Conservation (phyloP, 2,329 filamentous ascomycete species). For the Diaporthe citriasiana region DNA sequence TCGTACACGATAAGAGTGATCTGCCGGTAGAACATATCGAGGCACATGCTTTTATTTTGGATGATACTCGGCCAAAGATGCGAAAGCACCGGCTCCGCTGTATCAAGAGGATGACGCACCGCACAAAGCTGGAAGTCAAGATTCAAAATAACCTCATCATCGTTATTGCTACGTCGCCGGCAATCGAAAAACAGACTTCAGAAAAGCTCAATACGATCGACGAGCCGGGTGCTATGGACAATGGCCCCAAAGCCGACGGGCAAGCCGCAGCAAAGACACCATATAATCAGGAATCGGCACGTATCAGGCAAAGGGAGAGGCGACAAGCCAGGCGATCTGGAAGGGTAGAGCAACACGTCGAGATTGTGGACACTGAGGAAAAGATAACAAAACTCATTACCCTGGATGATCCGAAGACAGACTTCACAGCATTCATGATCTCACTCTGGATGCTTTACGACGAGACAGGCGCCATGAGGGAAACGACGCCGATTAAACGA, state of each 20-base stretch:
- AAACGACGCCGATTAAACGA: background rate
- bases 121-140: background rate
- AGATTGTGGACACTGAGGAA: background rate
- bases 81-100: slow-evolving; percentile 22
- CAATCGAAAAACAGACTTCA: too few species aligned
- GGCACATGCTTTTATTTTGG: slow-evolving; percentile 20
- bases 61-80: background rate
- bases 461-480: background rate
- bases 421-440: background rate
- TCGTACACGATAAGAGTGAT: background rate
- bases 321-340: background rate
- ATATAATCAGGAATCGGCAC: background rate
- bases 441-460: background rate
- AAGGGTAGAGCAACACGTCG: background rate
- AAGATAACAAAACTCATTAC: background rate
- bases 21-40: background rate
- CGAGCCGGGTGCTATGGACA: background rate
- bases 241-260: background rate
- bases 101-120: slow-evolving; percentile 22
- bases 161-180: slow-evolving; percentile 2
- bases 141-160: background rate
- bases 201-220: background rate
- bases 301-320: background rate
- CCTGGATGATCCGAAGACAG: background rate
- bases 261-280: background rate